Base-by-base conservation (phyloP, 2,329 filamentous ascomycete genomes). In the Corinectria fuckeliana region DNA sequence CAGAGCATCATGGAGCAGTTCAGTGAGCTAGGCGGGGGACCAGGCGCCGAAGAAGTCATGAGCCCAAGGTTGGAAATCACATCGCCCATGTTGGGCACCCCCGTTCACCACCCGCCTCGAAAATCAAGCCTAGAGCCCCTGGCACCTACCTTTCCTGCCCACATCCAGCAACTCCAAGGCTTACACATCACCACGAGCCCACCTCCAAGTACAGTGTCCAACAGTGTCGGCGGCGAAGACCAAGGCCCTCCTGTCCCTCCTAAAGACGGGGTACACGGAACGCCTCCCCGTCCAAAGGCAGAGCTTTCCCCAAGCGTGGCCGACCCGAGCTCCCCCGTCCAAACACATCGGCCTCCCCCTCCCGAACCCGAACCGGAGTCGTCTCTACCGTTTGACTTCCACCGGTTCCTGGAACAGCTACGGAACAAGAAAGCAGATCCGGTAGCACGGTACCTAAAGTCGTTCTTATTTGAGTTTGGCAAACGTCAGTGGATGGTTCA, bases 401-500 rank as follows among this genome's bases (percentile, higher is more conserved):
- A 99, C 76, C 88, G 95, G 14, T 99, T 99, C 73, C 81, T 99
- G 45, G 95, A 98, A 75, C 95, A 99, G 76, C 82, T 99, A 28
- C 90, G 95, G 60, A 95, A 99, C 77, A 92, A 94, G 66, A 97
- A 96, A 58, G 96, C 95, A n/a, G 96, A 99, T 71, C 95, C 96
- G 1, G 94, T 99, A 2, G 96, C 96, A 5, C 91, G 94, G 64
- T 99, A 97, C 72, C 83, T 99, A 44, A 91, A 96, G 65, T 98
- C 95, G 0, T 99, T 99, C 71, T 80, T 99, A 26, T 88, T 88
- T 48, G 96, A 99, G 75, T 99, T 99, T 77, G 92, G 88, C 32
- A 99, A 98, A 80, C 92, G 93, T 68, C 95, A 98, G 76, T 99
- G 95, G 95, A 96, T 97, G 91, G 95, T 97, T 6, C 95, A 99